A percentile compares a stretch with the other conserved stretches of the same genome.
Conservation (phyloP, 148 eudicot genomes). For the Rhododendron henanense region DNA sequence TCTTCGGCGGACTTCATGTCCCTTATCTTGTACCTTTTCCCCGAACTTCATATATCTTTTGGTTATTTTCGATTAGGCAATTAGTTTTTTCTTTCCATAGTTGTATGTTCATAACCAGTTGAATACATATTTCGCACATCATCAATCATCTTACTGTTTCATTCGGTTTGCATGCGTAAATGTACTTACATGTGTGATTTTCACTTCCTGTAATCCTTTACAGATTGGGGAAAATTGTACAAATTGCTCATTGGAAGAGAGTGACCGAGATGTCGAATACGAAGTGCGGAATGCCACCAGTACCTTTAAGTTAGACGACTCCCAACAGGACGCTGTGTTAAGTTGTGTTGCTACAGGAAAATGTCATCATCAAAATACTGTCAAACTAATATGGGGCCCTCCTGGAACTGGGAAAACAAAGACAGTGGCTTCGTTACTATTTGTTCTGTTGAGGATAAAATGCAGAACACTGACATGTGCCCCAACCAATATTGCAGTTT, state of each 20-base stretch:
- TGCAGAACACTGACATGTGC: slow-evolving; percentile 50
- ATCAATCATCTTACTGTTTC: background rate
- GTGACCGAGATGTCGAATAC: background rate
- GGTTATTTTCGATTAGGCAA: background rate
- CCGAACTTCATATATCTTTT: background rate
- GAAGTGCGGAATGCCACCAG: slow-evolving; percentile 9
- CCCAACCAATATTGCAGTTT: slow-evolving; percentile 53
- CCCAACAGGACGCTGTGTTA: slow-evolving; percentile 41
- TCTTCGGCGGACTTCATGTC: background rate
- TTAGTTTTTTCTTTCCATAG: too few relatives aligned
- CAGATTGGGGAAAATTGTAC: background rate
- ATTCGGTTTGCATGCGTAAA: background rate
- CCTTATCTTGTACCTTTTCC: background rate
- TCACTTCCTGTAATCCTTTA: background rate
- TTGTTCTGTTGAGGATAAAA: slow-evolving; percentile 19
- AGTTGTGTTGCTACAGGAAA: slow-evolving; percentile 33
- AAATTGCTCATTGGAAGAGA: background rate
- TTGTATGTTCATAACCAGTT: background rate
- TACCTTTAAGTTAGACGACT: slow-evolving; percentile 30
- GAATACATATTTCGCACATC: background rate
- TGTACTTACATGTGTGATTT: background rate
- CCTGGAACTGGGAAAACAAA: slow-evolving; percentile 29
- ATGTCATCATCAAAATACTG: slow-evolving; percentile 29
- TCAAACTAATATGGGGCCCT: slow-evolving; percentile 63
- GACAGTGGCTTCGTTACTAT: slow-evolving; percentile 39